Evolutionary conservation across 192 early-diverging fungal species (phyloP).

Genomic region (Backusella circina): DNA sequence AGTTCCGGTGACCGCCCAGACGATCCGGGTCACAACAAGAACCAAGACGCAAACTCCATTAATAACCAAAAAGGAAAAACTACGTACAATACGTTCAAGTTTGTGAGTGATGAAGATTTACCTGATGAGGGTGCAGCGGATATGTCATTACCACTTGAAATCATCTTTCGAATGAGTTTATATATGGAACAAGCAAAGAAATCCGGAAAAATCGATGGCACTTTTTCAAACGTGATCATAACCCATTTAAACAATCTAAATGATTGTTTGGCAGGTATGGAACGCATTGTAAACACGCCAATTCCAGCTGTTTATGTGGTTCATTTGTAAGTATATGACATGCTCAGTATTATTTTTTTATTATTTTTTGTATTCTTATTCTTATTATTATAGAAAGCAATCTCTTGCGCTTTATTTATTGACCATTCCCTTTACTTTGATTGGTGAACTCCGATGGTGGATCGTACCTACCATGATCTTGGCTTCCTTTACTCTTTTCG

Average conservation of each 20-base stretch:
- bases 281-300: slow-evolving; percentile 69
- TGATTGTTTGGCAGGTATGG: slow-evolving; percentile 56
- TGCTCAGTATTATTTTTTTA: not conserved
- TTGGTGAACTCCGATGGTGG: slow-evolving; percentile 54
- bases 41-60: not conserved
- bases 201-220: slow-evolving; percentile 50
- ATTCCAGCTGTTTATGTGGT: slow-evolving; percentile 76
- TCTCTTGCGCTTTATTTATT: slow-evolving; percentile 64
- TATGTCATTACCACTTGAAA: slow-evolving; percentile 50
- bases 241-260: slow-evolving; percentile 51
- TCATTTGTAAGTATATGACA: slow-evolving; percentile 51
- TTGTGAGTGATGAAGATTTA: slow-evolving; percentile 32
- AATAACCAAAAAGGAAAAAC: not conserved
- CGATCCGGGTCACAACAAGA: slow-evolving; percentile 12
- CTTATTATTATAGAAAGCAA: slow-evolving; percentile 49
- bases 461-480: slow-evolving; percentile 32
- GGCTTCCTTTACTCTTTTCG: slow-evolving; percentile 63
- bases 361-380: not conserved
- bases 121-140: slow-evolving; percentile 36
- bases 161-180: slow-evolving; percentile 41
- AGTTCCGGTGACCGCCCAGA: slow-evolving; percentile 20
- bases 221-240: slow-evolving; percentile 43
- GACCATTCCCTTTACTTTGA: slow-evolving; percentile 71
- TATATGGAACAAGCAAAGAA: slow-evolving; percentile 49
- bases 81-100: not conserved